phyloP scores from a whole-genome alignment of 768 basidiomycete genomes.

The Lentinula lateritia region DNA sequence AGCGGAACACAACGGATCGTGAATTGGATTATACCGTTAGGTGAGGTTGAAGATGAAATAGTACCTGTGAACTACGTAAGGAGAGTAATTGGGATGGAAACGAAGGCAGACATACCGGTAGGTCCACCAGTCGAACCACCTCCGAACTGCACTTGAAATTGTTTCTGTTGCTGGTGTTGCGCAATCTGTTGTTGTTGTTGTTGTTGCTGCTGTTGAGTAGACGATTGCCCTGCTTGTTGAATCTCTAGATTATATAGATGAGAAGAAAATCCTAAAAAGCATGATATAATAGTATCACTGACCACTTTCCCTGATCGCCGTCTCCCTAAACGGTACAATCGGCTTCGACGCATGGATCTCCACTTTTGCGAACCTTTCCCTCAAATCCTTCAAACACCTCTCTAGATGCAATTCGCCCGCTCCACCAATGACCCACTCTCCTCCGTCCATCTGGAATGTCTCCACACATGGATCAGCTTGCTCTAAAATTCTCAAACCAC shows the following conservation, averaged over 20 bases:
- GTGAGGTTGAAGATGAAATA: conserved; percentile 57
- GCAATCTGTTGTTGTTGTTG: neutral
- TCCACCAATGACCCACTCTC: conserved; percentile 94
- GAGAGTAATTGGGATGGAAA: too few species aligned
- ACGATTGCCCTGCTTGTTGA: neutral
- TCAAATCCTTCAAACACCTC: conserved; percentile 95
- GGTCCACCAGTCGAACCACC: neutral
- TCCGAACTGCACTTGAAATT: conserved; percentile 1
- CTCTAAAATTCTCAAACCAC: conserved; percentile 81
- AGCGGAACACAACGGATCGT: conserved; percentile 80
- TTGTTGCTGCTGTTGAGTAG: neutral
- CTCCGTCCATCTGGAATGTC: conserved; percentile 94
- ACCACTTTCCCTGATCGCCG: conserved; percentile 61
- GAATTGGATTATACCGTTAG: conserved; percentile 55
- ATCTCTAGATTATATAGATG: neutral
- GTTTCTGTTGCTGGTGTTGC: neutral
- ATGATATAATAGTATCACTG: conserved; percentile 7
- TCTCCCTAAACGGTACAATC: conserved; percentile 97
- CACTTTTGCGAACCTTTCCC: conserved; percentile 89
- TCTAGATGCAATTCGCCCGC: conserved; percentile 96
- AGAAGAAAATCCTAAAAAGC: neutral
- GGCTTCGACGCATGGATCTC: conserved; percentile 93
- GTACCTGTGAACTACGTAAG: conserved; percentile 64
- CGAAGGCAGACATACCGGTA: neutral
- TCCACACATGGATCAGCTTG: conserved; percentile 98